Conservation (phyloP, 2,329 filamentous ascomycete species). For the Bipolaris oryzae region DNA sequence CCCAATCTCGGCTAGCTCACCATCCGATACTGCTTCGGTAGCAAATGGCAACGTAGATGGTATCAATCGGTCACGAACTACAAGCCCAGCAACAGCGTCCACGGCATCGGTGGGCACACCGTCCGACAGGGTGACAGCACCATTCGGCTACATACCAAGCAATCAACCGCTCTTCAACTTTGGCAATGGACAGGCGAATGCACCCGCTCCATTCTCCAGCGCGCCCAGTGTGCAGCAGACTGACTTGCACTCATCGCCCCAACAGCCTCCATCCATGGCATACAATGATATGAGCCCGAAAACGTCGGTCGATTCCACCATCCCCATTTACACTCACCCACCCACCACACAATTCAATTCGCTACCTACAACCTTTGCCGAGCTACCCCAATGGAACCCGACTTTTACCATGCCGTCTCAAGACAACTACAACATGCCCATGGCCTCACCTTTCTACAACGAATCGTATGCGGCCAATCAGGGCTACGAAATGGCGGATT, state of each 20-base stretch:
- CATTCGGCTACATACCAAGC: conserved; percentile 48
- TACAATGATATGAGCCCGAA: conserved; percentile 42
- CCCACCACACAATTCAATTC: conserved; percentile 40
- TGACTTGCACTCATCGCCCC: conserved; percentile 34
- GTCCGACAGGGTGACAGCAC: conserved; percentile 38
- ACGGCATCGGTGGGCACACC: conserved; percentile 48
- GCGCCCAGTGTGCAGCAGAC: conserved; percentile 30
- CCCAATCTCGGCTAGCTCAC: conserved; percentile 55
- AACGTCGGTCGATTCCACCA: conserved; percentile 33
- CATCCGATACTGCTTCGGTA: conserved; percentile 54
- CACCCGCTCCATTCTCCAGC: conserved; percentile 23
- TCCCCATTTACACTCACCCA: conserved; percentile 39
- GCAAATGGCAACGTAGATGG: conserved; percentile 49
- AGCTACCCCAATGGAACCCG: conserved; percentile 47
- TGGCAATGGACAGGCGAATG: conserved; percentile 25
- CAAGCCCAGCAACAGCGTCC: conserved; percentile 52
- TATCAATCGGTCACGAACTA: conserved; percentile 53
- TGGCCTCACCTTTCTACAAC: conserved; percentile 40
- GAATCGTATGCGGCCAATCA: conserved; percentile 44
- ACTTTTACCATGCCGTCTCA: conserved; percentile 44
- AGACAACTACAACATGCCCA: conserved; percentile 34
- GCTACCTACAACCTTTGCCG: conserved; percentile 46
- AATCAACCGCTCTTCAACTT: conserved; percentile 40
- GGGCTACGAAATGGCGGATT: conserved; percentile 48
- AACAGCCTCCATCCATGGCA: conserved; percentile 29